These are phyloP conservation scores for Hymenotorrendiella dingleyae DNA, from an alignment of 2,329 filamentous ascomycete species.

Conservation along the genomic window DNA sequence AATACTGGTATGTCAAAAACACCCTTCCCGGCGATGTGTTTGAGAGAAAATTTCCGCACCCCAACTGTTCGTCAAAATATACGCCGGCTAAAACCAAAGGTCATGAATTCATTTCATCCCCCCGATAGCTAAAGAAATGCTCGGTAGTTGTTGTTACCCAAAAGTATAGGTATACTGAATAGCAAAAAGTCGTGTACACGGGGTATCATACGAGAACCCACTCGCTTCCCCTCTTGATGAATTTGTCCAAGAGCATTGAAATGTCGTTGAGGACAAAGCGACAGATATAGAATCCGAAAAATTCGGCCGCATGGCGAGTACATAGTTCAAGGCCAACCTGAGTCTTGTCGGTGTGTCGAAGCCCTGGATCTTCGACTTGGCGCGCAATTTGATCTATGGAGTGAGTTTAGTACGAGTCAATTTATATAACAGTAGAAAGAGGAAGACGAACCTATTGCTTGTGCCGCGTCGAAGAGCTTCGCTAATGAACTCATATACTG, in stretches of 20 bases:
- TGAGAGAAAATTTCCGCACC: too few species aligned
- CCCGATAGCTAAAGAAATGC: too few species aligned
- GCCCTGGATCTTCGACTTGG: conserved; percentile 90
- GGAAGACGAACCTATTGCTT: conserved; percentile 73
- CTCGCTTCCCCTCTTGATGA: conserved; percentile 91
- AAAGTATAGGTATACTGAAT: too few species aligned
- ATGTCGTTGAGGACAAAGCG: conserved; percentile 89
- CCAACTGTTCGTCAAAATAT: too few species aligned
- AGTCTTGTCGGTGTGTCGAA: conserved; percentile 86
- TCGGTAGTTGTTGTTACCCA: too few species aligned
- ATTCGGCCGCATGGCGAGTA: conserved; percentile 89
- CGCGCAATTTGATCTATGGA: conserved; percentile 82
- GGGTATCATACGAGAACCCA: conserved; percentile 68
- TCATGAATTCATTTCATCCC: too few species aligned
- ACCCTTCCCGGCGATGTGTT: too few species aligned
- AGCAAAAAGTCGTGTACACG: too few species aligned
- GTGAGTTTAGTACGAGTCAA: conserved; percentile 24
- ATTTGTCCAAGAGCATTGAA: conserved; percentile 84
- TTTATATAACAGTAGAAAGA: background rate
- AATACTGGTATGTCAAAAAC: too few species aligned
- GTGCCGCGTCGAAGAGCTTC: conserved; percentile 85
- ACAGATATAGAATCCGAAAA: conserved; percentile 95
- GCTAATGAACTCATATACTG: conserved; percentile 90
- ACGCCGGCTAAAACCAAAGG: too few species aligned
- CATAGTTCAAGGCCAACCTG: conserved; percentile 93